Base-by-base conservation (phyloP, 2,329 filamentous ascomycete species). In the Thelonectria rubi region DNA sequence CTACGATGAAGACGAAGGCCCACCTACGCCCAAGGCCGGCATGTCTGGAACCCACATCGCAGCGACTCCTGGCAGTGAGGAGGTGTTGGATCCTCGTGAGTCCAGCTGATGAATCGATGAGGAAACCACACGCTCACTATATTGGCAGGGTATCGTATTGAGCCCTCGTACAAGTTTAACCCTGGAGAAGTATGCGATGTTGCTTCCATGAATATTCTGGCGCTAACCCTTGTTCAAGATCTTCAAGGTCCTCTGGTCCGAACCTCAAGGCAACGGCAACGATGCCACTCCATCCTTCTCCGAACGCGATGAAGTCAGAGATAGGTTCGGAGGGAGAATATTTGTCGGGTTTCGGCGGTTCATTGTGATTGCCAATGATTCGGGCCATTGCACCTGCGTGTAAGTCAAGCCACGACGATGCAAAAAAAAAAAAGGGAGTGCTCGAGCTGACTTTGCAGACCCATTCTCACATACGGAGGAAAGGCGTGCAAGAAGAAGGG, bases 331-430 rank as follows among this genome's bases (percentile, higher is more conserved):
- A 14, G 75, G 76, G 9, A 74, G 72, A 14, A 81, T 85, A 43
- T 82, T 82, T 60, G 74, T 81, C 17, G 82, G 82, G 1, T 81
- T 84, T 55, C 80, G 84, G 5, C 81, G 84, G 3, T 87, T 87
- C 57, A 81, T 88, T 42, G 80, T 87, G 4, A 76, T 86, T 15
- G 79, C 76, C 1, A 84, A 80, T 50, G 80, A 83, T 24, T 76
- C 79, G 17, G 85, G 85, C 2, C 82, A 86, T 63, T 84, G 81
- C 63, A 81, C 79, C 21, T 86, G 84, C 76, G 82, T 87, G 84
- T 87, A 79, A 78, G 82, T 72, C 17, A 53, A 15, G 17, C 7
- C 2, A 45, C 58, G 15, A n/a, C 21, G 6, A n/a, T n/a, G n/a
- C n/a, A n/a, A n/a, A n/a, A 34, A 11, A 43, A 8, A 18, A 10